Evolutionary conservation across 2,329 filamentous ascomycete species (phyloP).

Genomic region (Aspergillus melleus): DNA sequence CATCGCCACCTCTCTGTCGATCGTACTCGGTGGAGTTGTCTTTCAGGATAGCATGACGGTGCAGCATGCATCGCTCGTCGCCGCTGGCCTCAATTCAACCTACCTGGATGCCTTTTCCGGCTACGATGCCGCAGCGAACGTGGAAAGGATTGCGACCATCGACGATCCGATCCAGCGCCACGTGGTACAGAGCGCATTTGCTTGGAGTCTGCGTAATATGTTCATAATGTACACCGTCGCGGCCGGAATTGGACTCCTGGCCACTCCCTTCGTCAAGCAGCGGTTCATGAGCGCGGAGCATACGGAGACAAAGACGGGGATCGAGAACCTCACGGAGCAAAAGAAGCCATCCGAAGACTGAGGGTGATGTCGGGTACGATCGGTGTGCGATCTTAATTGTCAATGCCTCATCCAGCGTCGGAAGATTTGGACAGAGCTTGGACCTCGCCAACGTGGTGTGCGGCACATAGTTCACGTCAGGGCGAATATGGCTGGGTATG

Average conservation of each 20-base stretch:
- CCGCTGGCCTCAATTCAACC: constrained; percentile 38
- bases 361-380: neutral
- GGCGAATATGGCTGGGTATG: no score
- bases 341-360: neutral
- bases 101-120: constrained; percentile 36
- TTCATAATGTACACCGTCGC: constrained; percentile 51
- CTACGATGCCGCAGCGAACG: constrained; percentile 47
- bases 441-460: no score
- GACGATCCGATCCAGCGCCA: constrained; percentile 34
- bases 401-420: no score
- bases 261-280: constrained; percentile 48
- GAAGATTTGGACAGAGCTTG: no score
- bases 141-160: constrained; percentile 44
- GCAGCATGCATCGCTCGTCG: constrained; percentile 50
- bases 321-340: neutral
- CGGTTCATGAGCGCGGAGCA: constrained; percentile 50
- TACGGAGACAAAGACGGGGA: constrained; percentile 53
- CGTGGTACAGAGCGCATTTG: constrained; percentile 46
- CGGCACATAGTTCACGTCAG: no score
- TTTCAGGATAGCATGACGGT: constrained; percentile 63
- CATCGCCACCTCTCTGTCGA: constrained; percentile 65
- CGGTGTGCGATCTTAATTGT: no score
- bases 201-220: constrained; percentile 50
- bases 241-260: constrained; percentile 42
- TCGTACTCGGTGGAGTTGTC: constrained; percentile 74